Base-by-base conservation (phyloP, 768 basidiomycete genomes). In the Russula sp. region DNA sequence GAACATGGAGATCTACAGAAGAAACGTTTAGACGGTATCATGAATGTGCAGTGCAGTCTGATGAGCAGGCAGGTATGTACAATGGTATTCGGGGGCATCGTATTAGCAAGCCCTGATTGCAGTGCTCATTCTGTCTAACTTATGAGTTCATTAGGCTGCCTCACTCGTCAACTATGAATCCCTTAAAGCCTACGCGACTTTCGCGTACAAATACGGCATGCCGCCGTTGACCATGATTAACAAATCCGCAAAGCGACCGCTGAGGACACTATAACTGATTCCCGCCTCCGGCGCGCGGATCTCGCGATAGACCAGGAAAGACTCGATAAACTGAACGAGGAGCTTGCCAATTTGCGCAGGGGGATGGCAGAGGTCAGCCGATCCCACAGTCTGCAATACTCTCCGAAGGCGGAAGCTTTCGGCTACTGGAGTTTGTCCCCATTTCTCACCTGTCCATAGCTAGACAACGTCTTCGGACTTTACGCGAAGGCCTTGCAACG, bases 311-410 rank as follows among this genome's bases (percentile, higher is more conserved):
- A 75, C 51, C 82, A 87, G 64, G 74, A 72, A 44, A 71, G 76
- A 59, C 78, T 89, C 1, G 81, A 87, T 3, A 83, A 87, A 56
- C 68, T 87, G 30, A 73, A 77, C 44, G 75, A 70, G 28, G 82
- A 80, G 3, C 74, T 88, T 32, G 76, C 74, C 11, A 76, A 74
- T 58, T 71, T 87, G 60, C 76, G 80, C 69, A 83, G 78, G 64
- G 85, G 58, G 87, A 86, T 61, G 86, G 88, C 46, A 79, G 78
- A 69, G 83, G 88, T 87, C 56, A 61, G 84, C 76, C n/a, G 1
- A 10, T n/a, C 22, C 20, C 20, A 10, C n/a, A 3, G 3, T 57
- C 61, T 24, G 30, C 20, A n/a, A 38, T 8, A 1, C 18, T 10
- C 30, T 55, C 32, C 42, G 38, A 44, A 36, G 38, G 38, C 38